These are phyloP conservation scores for Neonectria neomacrospora DNA, from an alignment of 2,329 filamentous ascomycete genomes.

Conservation along the genomic window DNA sequence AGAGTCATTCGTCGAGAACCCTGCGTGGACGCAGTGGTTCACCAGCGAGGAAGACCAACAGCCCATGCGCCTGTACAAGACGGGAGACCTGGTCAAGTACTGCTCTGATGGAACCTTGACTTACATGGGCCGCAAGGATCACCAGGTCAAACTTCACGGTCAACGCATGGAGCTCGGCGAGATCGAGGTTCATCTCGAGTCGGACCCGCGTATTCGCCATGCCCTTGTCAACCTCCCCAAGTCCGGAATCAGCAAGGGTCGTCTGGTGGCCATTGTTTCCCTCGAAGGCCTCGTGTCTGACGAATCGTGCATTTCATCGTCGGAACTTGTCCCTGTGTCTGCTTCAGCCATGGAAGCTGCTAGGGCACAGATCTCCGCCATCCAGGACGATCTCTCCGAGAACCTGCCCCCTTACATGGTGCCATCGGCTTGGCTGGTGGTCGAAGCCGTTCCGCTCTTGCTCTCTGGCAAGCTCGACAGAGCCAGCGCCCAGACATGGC, in stretches of 20 bases:
- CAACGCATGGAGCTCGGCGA: background rate
- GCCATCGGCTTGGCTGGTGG: conserved; percentile 30
- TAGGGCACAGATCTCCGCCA: background rate
- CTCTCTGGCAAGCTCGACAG: conserved; percentile 36
- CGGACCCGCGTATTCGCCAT: conserved; percentile 65
- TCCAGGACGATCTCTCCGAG: conserved; percentile 21
- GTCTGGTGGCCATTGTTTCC: conserved; percentile 29
- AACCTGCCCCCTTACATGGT: conserved; percentile 35
- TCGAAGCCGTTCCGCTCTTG: conserved; percentile 23
- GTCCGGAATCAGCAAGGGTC: conserved; percentile 41
- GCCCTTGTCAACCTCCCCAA: conserved; percentile 50
- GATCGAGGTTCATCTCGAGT: conserved; percentile 44
- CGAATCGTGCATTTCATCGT: background rate
- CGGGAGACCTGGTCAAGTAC: conserved; percentile 35
- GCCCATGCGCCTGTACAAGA: conserved; percentile 23
- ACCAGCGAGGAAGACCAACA: background rate
- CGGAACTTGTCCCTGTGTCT: background rate
- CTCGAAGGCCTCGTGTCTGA: background rate
- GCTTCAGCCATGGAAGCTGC: background rate
- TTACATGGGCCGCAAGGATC: conserved; percentile 61
- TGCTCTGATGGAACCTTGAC: conserved; percentile 48
- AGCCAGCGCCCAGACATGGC: conserved; percentile 54
- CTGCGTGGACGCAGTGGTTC: background rate
- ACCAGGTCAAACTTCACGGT: conserved; percentile 65
- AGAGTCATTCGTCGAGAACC: conserved; percentile 6